Base-by-base conservation (phyloP, 2,329 filamentous ascomycete species). In the Colletotrichum sp. region DNA sequence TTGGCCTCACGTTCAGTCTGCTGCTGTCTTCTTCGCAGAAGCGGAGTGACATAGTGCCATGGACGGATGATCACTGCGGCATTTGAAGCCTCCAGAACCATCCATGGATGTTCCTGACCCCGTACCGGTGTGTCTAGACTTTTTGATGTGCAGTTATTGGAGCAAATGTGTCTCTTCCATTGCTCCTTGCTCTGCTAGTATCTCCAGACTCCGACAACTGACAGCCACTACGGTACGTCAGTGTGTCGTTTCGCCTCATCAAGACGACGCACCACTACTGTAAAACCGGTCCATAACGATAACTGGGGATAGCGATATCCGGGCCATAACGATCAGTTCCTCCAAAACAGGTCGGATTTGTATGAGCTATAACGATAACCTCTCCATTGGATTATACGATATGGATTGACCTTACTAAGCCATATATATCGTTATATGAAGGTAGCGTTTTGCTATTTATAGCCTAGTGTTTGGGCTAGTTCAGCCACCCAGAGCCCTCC, bases 1-100 rank as follows among this genome's bases (percentile, higher is more conserved):
- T 72, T 75, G 72, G 70, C 73, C 70, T 73, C 70, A 57, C 55
- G 26, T 75, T 75, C 39, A 12, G 60, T 44, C 44, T 28, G 24
- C 24, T 71, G 21, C 28, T 65, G 49, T 10, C 62, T 52, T 71
- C 68, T 32, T 60, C 9, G 49, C 49, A 26, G 28, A 24, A 28
- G 52, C 39, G 39, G 39, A 44, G 39, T n/a, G 39, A 49, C 39
- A n/a, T 44, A 30, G 66, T 72, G 68, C 30, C 68, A 75, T 75
- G 8, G 36, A 66, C 34, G 26, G 72, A 71, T 75, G 32, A 39
- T 68, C 52, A 68, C 32, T 60, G 34, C 72, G 36, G 67, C 59
- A 26, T 30, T 71, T 16, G 10, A 62, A 34, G 32, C 16, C 52
- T n/a, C 28, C n/a, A 32, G 9, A 26, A 44, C 12, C 34, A 52